phyloP scores from a whole-genome alignment of 164 flowering plant species.

The Pachysandra terminalis region DNA sequence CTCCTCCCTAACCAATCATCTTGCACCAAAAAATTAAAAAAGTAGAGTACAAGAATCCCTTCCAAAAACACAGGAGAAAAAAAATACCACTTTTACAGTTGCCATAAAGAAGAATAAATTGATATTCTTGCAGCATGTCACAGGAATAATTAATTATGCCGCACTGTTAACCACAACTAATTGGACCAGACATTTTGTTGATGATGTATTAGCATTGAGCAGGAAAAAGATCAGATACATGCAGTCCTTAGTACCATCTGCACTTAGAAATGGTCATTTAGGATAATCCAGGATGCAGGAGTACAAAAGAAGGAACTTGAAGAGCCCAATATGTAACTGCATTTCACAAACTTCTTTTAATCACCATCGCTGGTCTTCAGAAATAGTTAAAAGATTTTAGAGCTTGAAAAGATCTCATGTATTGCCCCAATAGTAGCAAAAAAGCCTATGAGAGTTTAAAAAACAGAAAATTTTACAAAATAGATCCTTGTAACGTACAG shows the following conservation, averaged over 20 bases:
- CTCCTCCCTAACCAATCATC: not conserved
- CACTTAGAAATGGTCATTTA: not conserved
- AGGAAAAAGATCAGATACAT: not conserved
- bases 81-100: not conserved
- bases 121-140: not conserved
- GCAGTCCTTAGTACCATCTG: not conserved
- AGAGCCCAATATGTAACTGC: not conserved
- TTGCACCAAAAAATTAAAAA: not conserved
- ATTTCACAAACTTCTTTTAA: conserved; percentile 1
- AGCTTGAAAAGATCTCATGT: not conserved
- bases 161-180: not conserved
- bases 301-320: not conserved
- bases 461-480: not conserved
- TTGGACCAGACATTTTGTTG: no score
- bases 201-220: not conserved
- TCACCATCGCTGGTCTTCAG: not conserved
- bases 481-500: not conserved
- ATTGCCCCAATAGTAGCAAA: not conserved
- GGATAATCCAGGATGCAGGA: not conserved
- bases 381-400: not conserved
- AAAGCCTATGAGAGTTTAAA: not conserved
- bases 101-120: not conserved
- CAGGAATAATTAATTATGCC: not conserved
- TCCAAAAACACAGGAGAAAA: not conserved
- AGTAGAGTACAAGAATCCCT: not conserved